Base-by-base conservation (phyloP, 1,284 basidiomycete species). In the Hortiboletus rubellus region DNA sequence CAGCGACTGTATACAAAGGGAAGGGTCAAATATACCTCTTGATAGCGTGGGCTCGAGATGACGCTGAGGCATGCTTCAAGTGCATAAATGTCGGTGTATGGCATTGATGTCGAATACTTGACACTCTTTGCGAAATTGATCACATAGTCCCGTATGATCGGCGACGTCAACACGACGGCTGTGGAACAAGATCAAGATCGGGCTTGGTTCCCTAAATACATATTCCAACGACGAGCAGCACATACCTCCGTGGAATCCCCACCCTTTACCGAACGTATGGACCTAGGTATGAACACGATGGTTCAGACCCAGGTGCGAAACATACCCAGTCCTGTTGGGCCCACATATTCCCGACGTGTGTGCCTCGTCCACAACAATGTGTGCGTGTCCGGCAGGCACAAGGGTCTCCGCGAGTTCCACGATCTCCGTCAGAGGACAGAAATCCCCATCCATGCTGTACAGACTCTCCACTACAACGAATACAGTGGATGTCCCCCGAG, bases 191-290 rank as follows among this genome's bases (percentile, higher is more conserved):
- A 27, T 4, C 27, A 27, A 27, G 27, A 27, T 27, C 7, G 27
- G 27, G 27, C 5, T 7, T 27, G 7, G 27, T 27, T 27, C 27
- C 27, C 27, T 1, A 27, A 27, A 27, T 27, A 7, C 27, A 27
- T 5, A 27, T 27, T 27, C 27, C 27, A 27, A 27, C 27, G 27
- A 27, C 7, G 12, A 48, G 24, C 76, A 84, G 52, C 57, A 49
- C 51, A 11, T 50, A 91, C 92, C 91, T 65, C 93, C 92, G 83
- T 86, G 24, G 82, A 85, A 14, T 85, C 84, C 47, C 85, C 77
- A 3, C 0, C 76, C 81, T 60, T 84, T 83, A 8, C 82, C 80
- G 60, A 83, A 82, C 1, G 82, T 82, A 67, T 82, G 80, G 18
- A 83, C 61, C 36, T 77, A 70, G 6, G 81, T 74, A 5, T 74